A percentile compares a stretch with the other conserved stretches of the same genome.
These are phyloP conservation scores for Septoria linicola DNA, from an alignment of 2,329 filamentous ascomycete genomes.

Conservation along the genomic window DNA sequence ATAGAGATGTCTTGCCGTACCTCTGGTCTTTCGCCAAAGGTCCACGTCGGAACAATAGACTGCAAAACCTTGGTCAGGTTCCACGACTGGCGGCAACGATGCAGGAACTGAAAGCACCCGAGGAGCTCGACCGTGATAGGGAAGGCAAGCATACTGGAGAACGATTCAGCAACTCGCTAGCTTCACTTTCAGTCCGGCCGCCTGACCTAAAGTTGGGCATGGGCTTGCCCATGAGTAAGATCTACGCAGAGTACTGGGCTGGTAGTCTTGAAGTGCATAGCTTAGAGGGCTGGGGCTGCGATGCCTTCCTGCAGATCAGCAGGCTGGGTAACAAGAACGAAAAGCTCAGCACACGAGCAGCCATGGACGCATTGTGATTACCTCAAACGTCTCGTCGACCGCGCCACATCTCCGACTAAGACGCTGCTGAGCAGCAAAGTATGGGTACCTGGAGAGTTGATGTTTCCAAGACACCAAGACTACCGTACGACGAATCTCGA, in stretches of 20 bases:
- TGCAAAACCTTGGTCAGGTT: slow-evolving; percentile 83
- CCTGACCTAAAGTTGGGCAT: slow-evolving; percentile 88
- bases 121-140: slow-evolving; percentile 21
- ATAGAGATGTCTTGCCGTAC: slow-evolving; percentile 78
- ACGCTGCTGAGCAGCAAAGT: too few relatives aligned
- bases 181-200: slow-evolving; percentile 75
- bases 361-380: slow-evolving; percentile 45
- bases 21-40: slow-evolving; percentile 98
- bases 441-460: too few relatives aligned
- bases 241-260: slow-evolving; percentile 98
- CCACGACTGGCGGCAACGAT: slow-evolving; percentile 91
- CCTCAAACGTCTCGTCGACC: not conserved
- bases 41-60: slow-evolving; percentile 69
- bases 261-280: slow-evolving; percentile 88
- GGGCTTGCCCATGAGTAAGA: slow-evolving; percentile 86
- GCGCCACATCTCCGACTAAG: too few relatives aligned
- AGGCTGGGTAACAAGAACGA: slow-evolving; percentile 98
- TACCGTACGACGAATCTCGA: too few relatives aligned
- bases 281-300: slow-evolving; percentile 90
- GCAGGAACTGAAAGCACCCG: slow-evolving; percentile 56
- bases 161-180: slow-evolving; percentile 65
- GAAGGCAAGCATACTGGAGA: slow-evolving; percentile 27
- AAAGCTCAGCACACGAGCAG: slow-evolving; percentile 66
- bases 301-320: slow-evolving; percentile 93
- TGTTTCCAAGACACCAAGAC: too few relatives aligned